Evolutionary conservation across 2,329 filamentous ascomycete species (phyloP).

Genomic region (Xylariaceae sp.): DNA sequence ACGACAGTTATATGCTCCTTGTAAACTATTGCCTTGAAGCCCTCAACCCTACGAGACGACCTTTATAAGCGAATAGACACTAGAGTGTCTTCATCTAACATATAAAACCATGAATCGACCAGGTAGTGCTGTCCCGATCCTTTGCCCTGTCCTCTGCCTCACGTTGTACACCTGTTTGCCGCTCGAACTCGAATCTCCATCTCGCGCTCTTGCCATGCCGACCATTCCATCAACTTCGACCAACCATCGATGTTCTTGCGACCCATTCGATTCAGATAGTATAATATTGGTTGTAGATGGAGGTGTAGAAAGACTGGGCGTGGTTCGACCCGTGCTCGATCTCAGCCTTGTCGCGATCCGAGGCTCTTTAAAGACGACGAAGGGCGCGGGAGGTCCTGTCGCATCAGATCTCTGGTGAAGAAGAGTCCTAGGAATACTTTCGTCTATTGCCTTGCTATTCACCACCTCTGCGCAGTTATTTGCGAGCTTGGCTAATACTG

Average conservation of each 20-base stretch:
- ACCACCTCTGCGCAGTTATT: slow-evolving; percentile 22
- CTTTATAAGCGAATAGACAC: slow-evolving; percentile 1
- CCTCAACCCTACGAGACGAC: slow-evolving; percentile 15
- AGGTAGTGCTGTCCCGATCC: slow-evolving; percentile 53
- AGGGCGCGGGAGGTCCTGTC: neutral
- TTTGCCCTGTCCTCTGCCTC: slow-evolving; percentile 36
- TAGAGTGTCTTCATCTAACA: slow-evolving; percentile 23
- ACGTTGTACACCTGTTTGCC: slow-evolving; percentile 40
- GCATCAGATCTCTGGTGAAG: neutral
- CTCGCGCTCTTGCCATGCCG: slow-evolving; percentile 30
- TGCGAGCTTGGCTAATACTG: slow-evolving; percentile 45
- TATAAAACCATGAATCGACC: slow-evolving; percentile 63
- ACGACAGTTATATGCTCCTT: slow-evolving; percentile 4
- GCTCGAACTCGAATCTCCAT: slow-evolving; percentile 33
- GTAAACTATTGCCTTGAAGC: slow-evolving; percentile 11
- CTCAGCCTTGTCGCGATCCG: slow-evolving; percentile 28
- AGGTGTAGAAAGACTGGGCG: neutral
- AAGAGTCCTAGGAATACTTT: neutral
- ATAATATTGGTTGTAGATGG: slow-evolving; percentile 8
- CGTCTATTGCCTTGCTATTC: slow-evolving; percentile 6
- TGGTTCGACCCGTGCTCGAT: neutral
- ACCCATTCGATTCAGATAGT: slow-evolving; percentile 20
- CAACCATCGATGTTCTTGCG: slow-evolving; percentile 22
- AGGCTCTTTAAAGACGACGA: neutral
- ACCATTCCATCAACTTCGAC: slow-evolving; percentile 19